Base-by-base conservation (phyloP, 1,284 basidiomycete genomes). In the Melanopsichium pennsylvanicum region DNA sequence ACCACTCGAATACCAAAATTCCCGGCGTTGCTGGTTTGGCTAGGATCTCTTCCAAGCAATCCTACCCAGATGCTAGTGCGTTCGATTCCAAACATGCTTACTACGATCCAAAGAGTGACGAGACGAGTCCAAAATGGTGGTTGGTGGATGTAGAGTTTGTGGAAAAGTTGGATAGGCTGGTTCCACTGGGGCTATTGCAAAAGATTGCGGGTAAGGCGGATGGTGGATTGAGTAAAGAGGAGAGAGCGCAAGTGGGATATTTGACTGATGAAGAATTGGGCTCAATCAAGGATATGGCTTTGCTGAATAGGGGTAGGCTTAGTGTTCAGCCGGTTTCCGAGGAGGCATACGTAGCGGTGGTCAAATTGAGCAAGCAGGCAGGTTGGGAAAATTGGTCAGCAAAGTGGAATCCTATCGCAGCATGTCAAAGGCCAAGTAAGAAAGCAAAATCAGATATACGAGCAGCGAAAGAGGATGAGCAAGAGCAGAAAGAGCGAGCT, bases 1-100 rank as follows among this genome's bases (percentile, higher is more conserved):
- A 97, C 81, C 93, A 96, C 78, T 94, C 92, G 16, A 97, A 93
- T 81, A 92, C 89, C 83, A 95, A 93, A 83, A 85, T 82, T 34
- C 93, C 93, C 71, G 91, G 91, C 88, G 60, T 68, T 0, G 58
- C 55, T 4, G 72, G 66, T 83, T n/a, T 59, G 1, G 66, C 66
- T 2, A 13, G 43, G 1, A 59, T 69, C 38, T 47, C 43, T 31
- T 59, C 49, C 13, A 34, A 46, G 18, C n/a, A 69, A 23, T 57
- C 61, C 29, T 73, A 70, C 32, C 56, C 70, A 4, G 73, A 74
- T 36, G 50, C 66, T 4, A 57, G 55, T 0, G 74, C 74, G 13
- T 71, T 60, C 26, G 74, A 76, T 43, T 11, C 34, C 7, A 70
- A 49, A 2, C 92, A 96, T 81, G 93, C 93, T 0, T 98, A 97